Base-by-base conservation (phyloP, 78 protist species). In the Cyanophora paradoxa region DNA sequence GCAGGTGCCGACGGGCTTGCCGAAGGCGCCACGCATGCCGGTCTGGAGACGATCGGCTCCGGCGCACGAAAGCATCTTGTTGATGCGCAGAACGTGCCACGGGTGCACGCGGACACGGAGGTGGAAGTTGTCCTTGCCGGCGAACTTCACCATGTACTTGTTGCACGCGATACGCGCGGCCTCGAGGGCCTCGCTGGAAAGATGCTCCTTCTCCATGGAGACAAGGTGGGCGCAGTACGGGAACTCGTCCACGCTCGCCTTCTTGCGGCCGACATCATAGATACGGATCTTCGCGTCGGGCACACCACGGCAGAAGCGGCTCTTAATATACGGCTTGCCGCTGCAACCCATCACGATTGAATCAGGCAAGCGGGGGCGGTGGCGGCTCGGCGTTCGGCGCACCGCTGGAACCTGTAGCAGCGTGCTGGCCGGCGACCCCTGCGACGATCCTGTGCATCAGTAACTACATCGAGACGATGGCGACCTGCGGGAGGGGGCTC, bases 11-110 rank as follows among this genome's bases (percentile, higher is more conserved):
- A 44, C 14, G 69, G 99, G 98, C 93, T 97, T 97, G 52, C 99
- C 99, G 86, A 57, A 98, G 70, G 99, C 98, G 41, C 91, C 94
- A 66, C 99, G 88, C 99, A 98, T 97, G 85, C 99, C 99, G 34
- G 98, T 88, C 78, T 94, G 98, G 56, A 96, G 90, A 31, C 98
- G 78, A 97, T 98, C 99, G 30, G 99, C 99, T 50, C 99, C 99
- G 70, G 99, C 99, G 77, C 99, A 97, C 41, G 98, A 92, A 44
- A 98, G 90, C 99, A 97, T 98, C 93, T 98, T 98, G 93, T 98
- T 98, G 94, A 98, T 97, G 82, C 99, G 98, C 67, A 95, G 68
- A 54, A 98, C 98, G 88, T 97, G 99, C 95, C 78, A 97, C 39
- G 99, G 99, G 92, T 97, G 99, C 76, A 88, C 95, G 28, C 99